Base-by-base conservation (phyloP, 2,329 filamentous ascomycete genomes). In the Aureobasidium sp. region DNA sequence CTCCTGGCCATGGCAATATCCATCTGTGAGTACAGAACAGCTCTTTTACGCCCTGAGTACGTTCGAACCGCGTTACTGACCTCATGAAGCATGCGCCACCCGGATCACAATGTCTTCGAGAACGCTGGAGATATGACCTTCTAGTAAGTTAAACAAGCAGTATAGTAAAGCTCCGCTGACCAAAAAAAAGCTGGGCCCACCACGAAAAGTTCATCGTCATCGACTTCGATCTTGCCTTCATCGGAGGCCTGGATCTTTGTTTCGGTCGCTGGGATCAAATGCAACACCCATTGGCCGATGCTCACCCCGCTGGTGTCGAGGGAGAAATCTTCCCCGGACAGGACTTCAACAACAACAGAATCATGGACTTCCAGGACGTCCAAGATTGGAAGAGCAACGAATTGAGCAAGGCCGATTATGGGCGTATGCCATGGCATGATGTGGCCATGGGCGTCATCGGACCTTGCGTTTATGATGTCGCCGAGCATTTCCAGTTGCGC, bases 381-480 rank as follows among this genome's bases (percentile, higher is more conserved):
- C 74, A 89, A 33, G 88, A 97, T 70, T 97, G 93, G 93, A 91
- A 94, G 74, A 84, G 88, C 54, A 97, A 99, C 67, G 91, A 96
- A 72, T 79, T 97, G 17, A 91, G 86, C 73, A 97, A 97, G 75
- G 86, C 88, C 3, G 90, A 96, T 53, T 95, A 87, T 68, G 92
- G 92, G 8, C 87, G 94, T 33, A 97, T 99, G 94, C 93, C 93
- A 0, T 99, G 94, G 94, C 92, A 97, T 71, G 94, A 99, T 72
- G 91, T 97, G 3, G 82, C 90, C 11, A 95, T 97, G 89, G 91
- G 88, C 14, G 68, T 97, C n/a, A 83, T 94, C 62, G 93, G 94
- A 0, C 90, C 92, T 19, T 90, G 87, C 66, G 90, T 96, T 12
- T 91, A 93, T 71, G 93, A 97, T 70, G 94, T 99, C 68, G 92